Base-by-base conservation (phyloP, 2,329 filamentous ascomycete genomes). In the Ascosphaera acerosa region DNA sequence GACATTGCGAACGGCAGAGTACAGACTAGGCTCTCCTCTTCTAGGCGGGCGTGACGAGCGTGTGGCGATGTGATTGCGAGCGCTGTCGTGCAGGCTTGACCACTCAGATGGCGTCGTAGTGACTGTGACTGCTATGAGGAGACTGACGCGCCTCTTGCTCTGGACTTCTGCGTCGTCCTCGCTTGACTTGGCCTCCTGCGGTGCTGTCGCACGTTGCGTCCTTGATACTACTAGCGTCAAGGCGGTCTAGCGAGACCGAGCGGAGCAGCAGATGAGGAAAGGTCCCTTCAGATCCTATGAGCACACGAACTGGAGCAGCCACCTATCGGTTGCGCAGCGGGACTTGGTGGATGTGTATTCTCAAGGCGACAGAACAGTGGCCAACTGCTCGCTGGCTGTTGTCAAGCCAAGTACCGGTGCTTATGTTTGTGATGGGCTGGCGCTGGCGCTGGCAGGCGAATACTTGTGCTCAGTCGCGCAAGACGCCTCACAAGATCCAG, bases 1-100 rank as follows among this genome's bases (percentile, higher is more conserved):
- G 74, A 70, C 70, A 80, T 78, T 53, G 43, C 58, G 41, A 40
- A 23, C 20, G 12, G 12, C 12, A 12, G 20, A 7, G 20, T 9
- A 23, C 12, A 23, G 6, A 6, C 29, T 18, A 16, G 7, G 29
- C 15, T 5, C 16, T 15, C 25, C 10, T 4, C 6, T 34, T 14
- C 15, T 6, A 16, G 15, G 9, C 10, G 12, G 12, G 18, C n/a
- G 17, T 15, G 6, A 23, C 12, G 20, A 23, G 20, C 20, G 12
- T 12, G 20, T 23, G 9, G n/a, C n/a, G n/a, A n/a, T 23, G 12
- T 23, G 12, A 23, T 23, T 7, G 12, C 20, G 20, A 12, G 9
- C 7, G 9, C 7, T 7, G 12, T 23, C 12, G 20, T 23, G 12
- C 9, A 23, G 20, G 12, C 12, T 9, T 7, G 20, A 23, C 20